phyloP scores from a whole-genome alignment of 257 asterid genomes.

The Schizonepeta tenuifolia region DNA sequence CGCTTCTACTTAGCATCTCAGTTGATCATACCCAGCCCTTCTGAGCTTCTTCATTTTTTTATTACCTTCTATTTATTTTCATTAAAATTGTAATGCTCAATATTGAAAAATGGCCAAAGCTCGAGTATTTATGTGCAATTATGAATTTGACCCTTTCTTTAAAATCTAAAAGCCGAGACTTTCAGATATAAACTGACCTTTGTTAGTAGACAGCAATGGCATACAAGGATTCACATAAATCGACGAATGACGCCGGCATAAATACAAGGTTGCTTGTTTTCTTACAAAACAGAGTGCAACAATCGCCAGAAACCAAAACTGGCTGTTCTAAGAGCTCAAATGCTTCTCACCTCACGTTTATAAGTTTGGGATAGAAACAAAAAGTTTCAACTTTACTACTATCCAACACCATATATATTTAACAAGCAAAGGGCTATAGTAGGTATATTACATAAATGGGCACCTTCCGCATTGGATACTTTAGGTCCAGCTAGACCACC shows the following conservation, averaged over 20 bases:
- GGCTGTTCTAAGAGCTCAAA: background rate
- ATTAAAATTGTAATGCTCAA: background rate
- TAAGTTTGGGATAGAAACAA: conserved; percentile 19
- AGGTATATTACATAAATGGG: conserved; percentile 18
- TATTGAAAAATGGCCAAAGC: no score
- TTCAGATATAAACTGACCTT: no score
- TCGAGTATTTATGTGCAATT: no score
- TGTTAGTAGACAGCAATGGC: background rate
- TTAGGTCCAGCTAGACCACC: background rate
- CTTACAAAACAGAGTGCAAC: background rate
- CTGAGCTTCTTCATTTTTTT: conserved; percentile 27
- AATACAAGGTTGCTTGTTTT: background rate
- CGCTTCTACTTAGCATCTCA: background rate
- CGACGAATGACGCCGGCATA: background rate
- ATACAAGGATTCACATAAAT: conserved; percentile 9
- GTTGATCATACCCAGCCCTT: conserved; percentile 24
- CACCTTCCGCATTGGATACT: background rate
- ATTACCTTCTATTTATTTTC: background rate
- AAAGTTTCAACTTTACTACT: conserved; percentile 23
- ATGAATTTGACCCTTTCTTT: no score
- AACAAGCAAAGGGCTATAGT: conserved; percentile 9
- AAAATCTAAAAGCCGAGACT: no score
- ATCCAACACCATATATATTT: conserved; percentile 5
- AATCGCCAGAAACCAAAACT: background rate
- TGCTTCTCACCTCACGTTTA: conserved; percentile 11